Base-by-base conservation (phyloP, 306 rosid species). In the Erythrophleum fordii region DNA sequence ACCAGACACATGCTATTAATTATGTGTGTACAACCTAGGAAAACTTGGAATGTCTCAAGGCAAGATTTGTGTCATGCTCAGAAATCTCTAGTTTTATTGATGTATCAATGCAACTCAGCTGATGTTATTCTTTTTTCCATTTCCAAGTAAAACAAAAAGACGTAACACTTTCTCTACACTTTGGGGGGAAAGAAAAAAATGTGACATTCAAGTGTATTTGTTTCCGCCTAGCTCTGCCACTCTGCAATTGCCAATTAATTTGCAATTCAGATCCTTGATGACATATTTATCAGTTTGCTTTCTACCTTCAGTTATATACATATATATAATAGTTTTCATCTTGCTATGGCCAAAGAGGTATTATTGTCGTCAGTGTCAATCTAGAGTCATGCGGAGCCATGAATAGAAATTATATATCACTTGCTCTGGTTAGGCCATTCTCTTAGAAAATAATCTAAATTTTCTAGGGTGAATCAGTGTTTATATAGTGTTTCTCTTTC, bases 401-500 rank as follows among this genome's bases (percentile, higher is more conserved):
- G 16, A n/a, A 13, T 76, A 81, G 60, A 75, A 41, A 72, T 49
- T 45, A 51, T 22, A 22, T 42, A 34, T 60, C 72, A 42, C 17
- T 16, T 68, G 61, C 45, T 67, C 72, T 59, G 39, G 59, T 6
- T 44, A 48, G 48, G 45, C 71, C 53, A 48, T 65, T 45, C 56
- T 49, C 49, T 55, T 80, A 46, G 17, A 25, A 16, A n/a, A 71
- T 10, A 55, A 81, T 35, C 55, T 73, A 18, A 5, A 37, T 65
- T 42, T 22, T 49, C 44, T 42, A 18, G 48, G 70, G 45, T 18
- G 55, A 11, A n/a, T 55, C 37, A 9, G 8, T 76, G 71, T 76
- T 72, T 73, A 82, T 67, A 26, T 25, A 61, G 71, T 69, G 74
- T 49, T 72, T 37, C 11, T 74, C 13, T 58, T 53, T 73, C 69